Conservation (phyloP, 1,284 basidiomycete species). For the Puccinia coronata region DNA sequence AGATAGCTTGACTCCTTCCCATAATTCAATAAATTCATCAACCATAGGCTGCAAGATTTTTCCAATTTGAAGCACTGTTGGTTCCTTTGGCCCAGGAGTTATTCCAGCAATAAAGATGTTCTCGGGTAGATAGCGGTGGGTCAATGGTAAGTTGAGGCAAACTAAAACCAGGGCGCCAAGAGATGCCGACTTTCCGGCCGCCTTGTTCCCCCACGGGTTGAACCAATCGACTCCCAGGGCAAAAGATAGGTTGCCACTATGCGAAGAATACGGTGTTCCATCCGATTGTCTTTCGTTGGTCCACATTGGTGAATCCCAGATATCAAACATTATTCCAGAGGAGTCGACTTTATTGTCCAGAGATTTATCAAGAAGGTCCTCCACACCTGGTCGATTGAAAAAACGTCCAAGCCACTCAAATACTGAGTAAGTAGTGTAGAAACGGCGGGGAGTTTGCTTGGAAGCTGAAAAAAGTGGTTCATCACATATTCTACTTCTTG, state of each 20-base stretch:
- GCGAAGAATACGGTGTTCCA: constrained; percentile 5
- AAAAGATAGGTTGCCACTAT: constrained; percentile 19
- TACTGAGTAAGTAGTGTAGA: constrained; percentile 1
- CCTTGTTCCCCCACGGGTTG: constrained; percentile 24
- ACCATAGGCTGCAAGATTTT: constrained; percentile 57
- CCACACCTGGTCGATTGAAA: constrained; percentile 1
- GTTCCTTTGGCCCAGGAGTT: constrained; percentile 56
- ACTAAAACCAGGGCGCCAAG: constrained; percentile 18
- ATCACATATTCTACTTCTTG: neutral
- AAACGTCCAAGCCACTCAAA: constrained; percentile 22
- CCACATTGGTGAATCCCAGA: constrained; percentile 32
- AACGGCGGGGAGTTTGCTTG: neutral
- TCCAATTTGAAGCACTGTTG: constrained; percentile 54
- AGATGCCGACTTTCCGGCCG: constrained; percentile 3
- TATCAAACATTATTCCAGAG: neutral
- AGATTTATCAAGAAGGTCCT: constrained; percentile 30
- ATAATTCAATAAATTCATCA: constrained; percentile 43
- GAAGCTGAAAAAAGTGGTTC: neutral
- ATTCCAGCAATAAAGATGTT: constrained; percentile 60
- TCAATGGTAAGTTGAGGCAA: constrained; percentile 53
- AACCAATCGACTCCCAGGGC: constrained; percentile 25
- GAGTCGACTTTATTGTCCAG: neutral
- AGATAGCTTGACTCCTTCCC: constrained; percentile 13
- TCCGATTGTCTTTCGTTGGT: neutral
- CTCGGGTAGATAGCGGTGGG: constrained; percentile 57